Evolutionary conservation across 225 moss, liverwort and hornwort species (phyloP).

Genomic region (Physcomitrellopsis africana): DNA sequence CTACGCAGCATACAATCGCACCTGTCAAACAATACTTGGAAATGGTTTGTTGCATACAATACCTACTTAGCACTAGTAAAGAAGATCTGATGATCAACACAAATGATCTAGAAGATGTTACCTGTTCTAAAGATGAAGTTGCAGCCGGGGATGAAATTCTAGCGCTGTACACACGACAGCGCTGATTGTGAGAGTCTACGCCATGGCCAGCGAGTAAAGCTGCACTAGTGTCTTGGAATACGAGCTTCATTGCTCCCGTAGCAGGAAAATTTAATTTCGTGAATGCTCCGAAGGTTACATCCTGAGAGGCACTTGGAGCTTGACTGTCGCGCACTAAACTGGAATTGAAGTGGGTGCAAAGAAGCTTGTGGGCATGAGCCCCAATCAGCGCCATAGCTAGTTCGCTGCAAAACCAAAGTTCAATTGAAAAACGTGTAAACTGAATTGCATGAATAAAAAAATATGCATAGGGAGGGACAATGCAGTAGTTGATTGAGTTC

Average conservation of each 20-base stretch:
- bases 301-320: slow-evolving; percentile 1
- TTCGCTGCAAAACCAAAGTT: slow-evolving; percentile 22
- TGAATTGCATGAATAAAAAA: not conserved
- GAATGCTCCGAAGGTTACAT: slow-evolving; percentile 4
- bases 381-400: slow-evolving; percentile 49
- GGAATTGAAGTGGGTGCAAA: slow-evolving; percentile 21
- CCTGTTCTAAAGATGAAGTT: slow-evolving; percentile 38
- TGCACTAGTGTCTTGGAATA: slow-evolving; percentile 11
- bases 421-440: not conserved
- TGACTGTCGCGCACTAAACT: slow-evolving; percentile 31
- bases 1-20: slow-evolving; percentile 12
- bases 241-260: not conserved
- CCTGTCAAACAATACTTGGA: not conserved
- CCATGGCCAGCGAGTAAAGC: slow-evolving; percentile 25
- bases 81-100: not conserved
- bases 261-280: not conserved
- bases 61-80: not conserved
- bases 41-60: not conserved
- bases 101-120: not conserved
- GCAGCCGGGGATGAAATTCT: slow-evolving; percentile 27
- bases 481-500: not conserved
- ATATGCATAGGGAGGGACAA: not conserved
- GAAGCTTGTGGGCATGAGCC: slow-evolving; percentile 32
- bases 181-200: slow-evolving; percentile 14
- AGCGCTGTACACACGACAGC: slow-evolving; percentile 24